Evolutionary conservation across 495 filamentous ascomycete species (phyloP), one percentile per base, ranked within the genome.

Genomic region (Lasiosphaeria miniovina): DNA sequence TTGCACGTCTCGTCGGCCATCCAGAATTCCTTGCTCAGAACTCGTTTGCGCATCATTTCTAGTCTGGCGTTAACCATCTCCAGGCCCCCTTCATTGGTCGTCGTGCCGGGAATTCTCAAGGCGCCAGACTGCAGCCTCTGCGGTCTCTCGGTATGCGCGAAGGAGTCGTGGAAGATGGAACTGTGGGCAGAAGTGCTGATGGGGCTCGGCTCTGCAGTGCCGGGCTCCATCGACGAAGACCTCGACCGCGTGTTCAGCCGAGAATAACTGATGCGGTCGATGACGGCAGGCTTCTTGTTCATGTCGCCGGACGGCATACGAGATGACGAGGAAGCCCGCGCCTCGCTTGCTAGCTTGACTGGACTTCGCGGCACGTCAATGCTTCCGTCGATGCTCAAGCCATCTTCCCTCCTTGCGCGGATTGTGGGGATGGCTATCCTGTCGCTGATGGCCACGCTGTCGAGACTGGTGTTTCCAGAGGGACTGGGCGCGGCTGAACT

Each of bases 1-100:
- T 93, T 98, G 49, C 92, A 93, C 68, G 95, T 96, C 68, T 98
- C 95, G 74, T 99, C 95, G 49, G 90, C 89, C 95, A 99, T 99
- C 95, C 95, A 99, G 68, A 95, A 98, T 55, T 96, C 91, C 70
- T 89, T 93, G 65, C 88, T 96, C 12, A 98, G 77, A 36, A 97
- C 82, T 69, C 89, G 90, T 66, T 90, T 93, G 58, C 88, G 81
- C 74, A 91, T 83, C 66, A 90, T 82, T 59, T 87, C 82, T 32
- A 88, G 76, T 40, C 82, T 77, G 48, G 81, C 81, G 63, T 79
- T 87, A 24, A 88, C 82, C 43, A 79, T 76, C 56, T 85, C 83
- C 8, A 81, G 77, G 45, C 82, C 82, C 24, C 82, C 82, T 60
- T 83, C 78, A 61, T 79, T 81, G 9, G 71, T 71, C 4, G 80